Conservation (phyloP, 495 filamentous ascomycete genomes). For the Pseudotulostoma volvatum region DNA sequence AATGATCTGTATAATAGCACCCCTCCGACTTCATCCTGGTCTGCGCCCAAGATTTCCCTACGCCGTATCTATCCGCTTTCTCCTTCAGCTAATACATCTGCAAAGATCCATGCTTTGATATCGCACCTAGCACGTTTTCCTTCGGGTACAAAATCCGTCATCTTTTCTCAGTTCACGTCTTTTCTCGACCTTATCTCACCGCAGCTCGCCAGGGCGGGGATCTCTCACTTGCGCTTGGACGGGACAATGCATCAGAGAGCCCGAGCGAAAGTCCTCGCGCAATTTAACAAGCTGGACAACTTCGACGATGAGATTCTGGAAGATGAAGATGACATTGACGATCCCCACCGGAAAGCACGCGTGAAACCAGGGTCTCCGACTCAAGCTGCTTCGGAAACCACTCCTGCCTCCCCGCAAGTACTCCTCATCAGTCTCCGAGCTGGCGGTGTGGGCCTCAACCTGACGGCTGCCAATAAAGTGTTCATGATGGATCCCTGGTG, state of each 20-base stretch:
- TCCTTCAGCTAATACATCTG: constrained; percentile 40
- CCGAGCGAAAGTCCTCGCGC: constrained; percentile 53
- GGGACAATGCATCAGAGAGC: constrained; percentile 78
- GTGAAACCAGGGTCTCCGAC: background rate
- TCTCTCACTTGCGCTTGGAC: constrained; percentile 74
- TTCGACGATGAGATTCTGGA: constrained; percentile 23
- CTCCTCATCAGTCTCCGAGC: constrained; percentile 75
- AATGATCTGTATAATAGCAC: constrained; percentile 19
- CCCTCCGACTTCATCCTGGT: constrained; percentile 17
- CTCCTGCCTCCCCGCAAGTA: constrained; percentile 24
- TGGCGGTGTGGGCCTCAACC: constrained; percentile 84
- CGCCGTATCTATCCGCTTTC: constrained; percentile 64
- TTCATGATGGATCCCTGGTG: constrained; percentile 99
- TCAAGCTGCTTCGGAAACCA: constrained; percentile 17
- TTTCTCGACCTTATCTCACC: constrained; percentile 84
- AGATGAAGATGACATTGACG: constrained; percentile 7
- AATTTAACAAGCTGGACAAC: constrained; percentile 42
- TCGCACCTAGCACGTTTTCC: constrained; percentile 53
- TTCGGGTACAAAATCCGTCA: constrained; percentile 66
- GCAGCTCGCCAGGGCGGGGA: constrained; percentile 50
- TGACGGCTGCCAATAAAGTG: constrained; percentile 74
- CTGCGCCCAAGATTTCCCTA: constrained; percentile 52
- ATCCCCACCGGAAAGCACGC: background rate
- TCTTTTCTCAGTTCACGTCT: constrained; percentile 94
- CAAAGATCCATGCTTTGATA: constrained; percentile 73